Conservation (phyloP, 2,329 filamentous ascomycete species). For the Drechmeria coniospora region DNA sequence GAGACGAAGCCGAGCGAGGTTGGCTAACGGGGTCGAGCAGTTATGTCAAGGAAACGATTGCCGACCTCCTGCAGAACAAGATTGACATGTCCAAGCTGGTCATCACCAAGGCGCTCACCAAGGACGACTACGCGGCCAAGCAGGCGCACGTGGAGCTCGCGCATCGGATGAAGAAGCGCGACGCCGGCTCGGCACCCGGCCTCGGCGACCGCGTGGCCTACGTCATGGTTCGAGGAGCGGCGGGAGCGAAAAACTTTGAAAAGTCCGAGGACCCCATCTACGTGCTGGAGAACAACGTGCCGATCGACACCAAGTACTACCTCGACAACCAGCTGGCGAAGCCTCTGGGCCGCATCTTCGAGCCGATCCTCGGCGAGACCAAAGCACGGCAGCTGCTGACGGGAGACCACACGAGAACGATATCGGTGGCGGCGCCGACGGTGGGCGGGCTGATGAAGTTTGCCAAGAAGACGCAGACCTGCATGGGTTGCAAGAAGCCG, state of each 20-base stretch:
- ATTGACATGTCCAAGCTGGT: constrained; percentile 98
- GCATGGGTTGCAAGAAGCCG: constrained; percentile 98
- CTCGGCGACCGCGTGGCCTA: constrained; percentile 95
- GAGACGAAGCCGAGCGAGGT: not conserved
- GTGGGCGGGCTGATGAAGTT: constrained; percentile 97
- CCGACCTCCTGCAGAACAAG: constrained; percentile 91
- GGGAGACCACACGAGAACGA: constrained; percentile 87
- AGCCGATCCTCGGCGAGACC: constrained; percentile 89
- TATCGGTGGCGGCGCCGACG: constrained; percentile 80
- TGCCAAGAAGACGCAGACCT: constrained; percentile 91
- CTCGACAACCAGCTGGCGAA: constrained; percentile 97
- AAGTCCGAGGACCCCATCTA: constrained; percentile 94
- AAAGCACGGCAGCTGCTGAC: constrained; percentile 75
- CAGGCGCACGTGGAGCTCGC: constrained; percentile 94
- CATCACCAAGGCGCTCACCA: constrained; percentile 92
- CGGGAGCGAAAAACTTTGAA: constrained; percentile 88
- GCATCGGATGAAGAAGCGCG: constrained; percentile 91
- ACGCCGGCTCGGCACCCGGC: constrained; percentile 81
- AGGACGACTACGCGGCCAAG: constrained; percentile 76
- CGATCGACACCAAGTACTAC: constrained; percentile 97
- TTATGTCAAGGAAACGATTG: constrained; percentile 92
- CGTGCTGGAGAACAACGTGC: constrained; percentile 92
- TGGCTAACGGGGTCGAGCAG: constrained; percentile 34
- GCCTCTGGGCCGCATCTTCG: constrained; percentile 87
- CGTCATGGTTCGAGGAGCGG: constrained; percentile 86